These are phyloP conservation scores for Solanum hybrid DNA, from an alignment of 305 asterid genomes.

Conservation along the genomic window DNA sequence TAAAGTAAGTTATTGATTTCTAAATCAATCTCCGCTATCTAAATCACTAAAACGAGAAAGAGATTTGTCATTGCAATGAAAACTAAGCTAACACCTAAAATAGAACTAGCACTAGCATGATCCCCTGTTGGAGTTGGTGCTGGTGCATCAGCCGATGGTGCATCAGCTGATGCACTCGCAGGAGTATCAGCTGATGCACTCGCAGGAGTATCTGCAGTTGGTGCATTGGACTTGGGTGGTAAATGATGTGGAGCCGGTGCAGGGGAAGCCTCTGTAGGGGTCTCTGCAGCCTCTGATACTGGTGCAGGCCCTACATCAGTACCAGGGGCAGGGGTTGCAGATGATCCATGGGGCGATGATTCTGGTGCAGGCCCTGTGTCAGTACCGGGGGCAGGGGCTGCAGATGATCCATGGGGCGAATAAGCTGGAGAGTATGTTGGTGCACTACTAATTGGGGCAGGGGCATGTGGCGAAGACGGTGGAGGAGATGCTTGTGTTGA, in stretches of 20 bases:
- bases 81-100: neutral
- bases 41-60: neutral
- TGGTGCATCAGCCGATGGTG: neutral
- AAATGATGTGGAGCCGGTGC: neutral
- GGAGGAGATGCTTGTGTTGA: neutral
- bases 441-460: neutral
- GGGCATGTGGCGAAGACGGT: neutral
- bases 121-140: neutral
- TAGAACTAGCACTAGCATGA: neutral
- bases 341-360: no score
- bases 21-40: neutral
- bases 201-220: neutral
- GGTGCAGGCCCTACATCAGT: neutral
- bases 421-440: neutral
- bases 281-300: neutral
- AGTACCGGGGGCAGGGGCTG: neutral
- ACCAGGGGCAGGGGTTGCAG: neutral
- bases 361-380: neutral
- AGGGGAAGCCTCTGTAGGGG: neutral
- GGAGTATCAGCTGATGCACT: neutral
- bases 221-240: neutral
- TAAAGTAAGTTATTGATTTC: neutral
- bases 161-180: neutral
- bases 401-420: neutral
- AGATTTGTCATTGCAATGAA: neutral